These are phyloP conservation scores for Plenodomus tracheiphilus DNA, from an alignment of 2,329 filamentous ascomycete species.

Conservation along the genomic window DNA sequence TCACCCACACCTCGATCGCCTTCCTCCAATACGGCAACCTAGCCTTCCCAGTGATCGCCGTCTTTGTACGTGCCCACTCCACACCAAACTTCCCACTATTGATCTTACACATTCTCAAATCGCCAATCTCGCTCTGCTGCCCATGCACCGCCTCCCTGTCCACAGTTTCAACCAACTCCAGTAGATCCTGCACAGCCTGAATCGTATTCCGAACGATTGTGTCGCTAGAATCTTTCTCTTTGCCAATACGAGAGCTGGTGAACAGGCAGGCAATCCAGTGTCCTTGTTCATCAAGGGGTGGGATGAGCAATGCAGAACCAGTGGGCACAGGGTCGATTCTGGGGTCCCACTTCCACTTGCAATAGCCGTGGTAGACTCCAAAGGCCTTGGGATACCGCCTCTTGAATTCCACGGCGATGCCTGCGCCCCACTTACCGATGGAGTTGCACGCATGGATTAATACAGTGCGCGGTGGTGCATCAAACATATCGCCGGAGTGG, in stretches of 20 bases:
- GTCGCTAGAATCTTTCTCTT: slow-evolving; percentile 45
- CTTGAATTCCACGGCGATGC: slow-evolving; percentile 60
- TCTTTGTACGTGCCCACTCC: slow-evolving; percentile 55
- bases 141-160: not conserved
- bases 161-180: slow-evolving; percentile 44
- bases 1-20: slow-evolving; percentile 24
- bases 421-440: slow-evolving; percentile 60
- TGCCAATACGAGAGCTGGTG: slow-evolving; percentile 57
- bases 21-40: not conserved
- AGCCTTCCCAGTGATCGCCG: slow-evolving; percentile 36
- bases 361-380: slow-evolving; percentile 53
- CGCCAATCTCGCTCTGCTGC: slow-evolving; percentile 1
- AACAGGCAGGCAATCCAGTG: slow-evolving; percentile 65
- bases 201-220: slow-evolving; percentile 56
- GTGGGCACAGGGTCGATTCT: slow-evolving; percentile 32
- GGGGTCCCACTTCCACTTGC: slow-evolving; percentile 33
- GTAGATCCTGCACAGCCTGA: slow-evolving; percentile 54
- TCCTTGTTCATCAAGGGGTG: slow-evolving; percentile 48
- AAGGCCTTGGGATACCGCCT: slow-evolving; percentile 56
- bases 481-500: slow-evolving; percentile 55
- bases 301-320: slow-evolving; percentile 59
- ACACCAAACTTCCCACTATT: slow-evolving; percentile 63
- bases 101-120: slow-evolving; percentile 57
- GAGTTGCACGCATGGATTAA: slow-evolving; percentile 65
- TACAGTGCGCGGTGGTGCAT: slow-evolving; percentile 53